These are phyloP conservation scores for Durio zibethinus DNA, from an alignment of 345 rosid genomes.

Conservation along the genomic window DNA sequence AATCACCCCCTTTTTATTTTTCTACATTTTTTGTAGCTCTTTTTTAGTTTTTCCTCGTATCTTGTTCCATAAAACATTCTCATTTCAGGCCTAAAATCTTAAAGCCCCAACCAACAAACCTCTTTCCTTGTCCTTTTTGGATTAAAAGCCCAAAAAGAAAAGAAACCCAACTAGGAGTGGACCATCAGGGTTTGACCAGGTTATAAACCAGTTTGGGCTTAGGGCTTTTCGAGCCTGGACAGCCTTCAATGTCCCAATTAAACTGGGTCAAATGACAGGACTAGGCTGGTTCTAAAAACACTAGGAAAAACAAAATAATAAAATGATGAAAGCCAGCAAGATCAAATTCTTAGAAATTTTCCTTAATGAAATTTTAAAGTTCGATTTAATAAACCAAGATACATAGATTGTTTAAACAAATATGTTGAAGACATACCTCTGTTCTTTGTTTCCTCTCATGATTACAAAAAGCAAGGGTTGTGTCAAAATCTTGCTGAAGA, in stretches of 20 bases:
- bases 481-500: constrained; percentile 90
- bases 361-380: neutral
- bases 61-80: neutral
- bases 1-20: no score
- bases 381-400: neutral
- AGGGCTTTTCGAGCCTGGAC: neutral
- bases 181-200: neutral
- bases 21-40: neutral
- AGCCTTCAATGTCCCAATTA: neutral
- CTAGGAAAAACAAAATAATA: neutral
- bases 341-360: neutral
- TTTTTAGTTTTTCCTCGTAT: neutral
- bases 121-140: neutral
- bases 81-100: neutral
- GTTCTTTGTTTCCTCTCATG: constrained; percentile 86
- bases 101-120: neutral
- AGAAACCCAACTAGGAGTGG: neutral
- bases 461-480: constrained; percentile 83
- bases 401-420: neutral
- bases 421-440: constrained; percentile 47
- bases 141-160: neutral
- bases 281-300: neutral
- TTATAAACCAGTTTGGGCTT: neutral
- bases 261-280: neutral
- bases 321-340: neutral